These are phyloP conservation scores for Globisporangium yorkense DNA, from an alignment of 352 stramenopile genomes.

Conservation along the genomic window DNA sequence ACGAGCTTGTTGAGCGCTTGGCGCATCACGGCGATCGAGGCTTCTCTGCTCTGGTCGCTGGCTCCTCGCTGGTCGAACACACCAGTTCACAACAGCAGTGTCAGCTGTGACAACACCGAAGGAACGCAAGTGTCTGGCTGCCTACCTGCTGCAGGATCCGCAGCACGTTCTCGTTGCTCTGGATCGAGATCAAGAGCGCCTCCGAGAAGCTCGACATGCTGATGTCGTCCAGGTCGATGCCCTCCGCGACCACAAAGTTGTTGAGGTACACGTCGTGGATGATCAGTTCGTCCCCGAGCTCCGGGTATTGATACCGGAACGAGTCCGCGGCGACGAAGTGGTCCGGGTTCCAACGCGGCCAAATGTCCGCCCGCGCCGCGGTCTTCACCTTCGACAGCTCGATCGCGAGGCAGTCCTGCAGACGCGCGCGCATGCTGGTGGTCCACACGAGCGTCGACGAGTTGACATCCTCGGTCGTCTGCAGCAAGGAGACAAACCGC, in stretches of 20 bases:
- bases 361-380: conserved; percentile 38
- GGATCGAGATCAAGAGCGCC: conserved; percentile 73
- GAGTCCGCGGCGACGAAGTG: conserved; percentile 84
- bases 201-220: conserved; percentile 76
- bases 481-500: conserved; percentile 53
- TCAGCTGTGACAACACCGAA: neutral
- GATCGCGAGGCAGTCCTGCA: conserved; percentile 42
- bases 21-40: conserved; percentile 57
- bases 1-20: conserved; percentile 75
- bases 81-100: conserved; percentile 1
- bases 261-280: conserved; percentile 79
- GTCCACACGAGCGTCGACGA: conserved; percentile 75
- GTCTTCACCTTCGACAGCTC: conserved; percentile 70
- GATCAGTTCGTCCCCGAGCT: conserved; percentile 68
- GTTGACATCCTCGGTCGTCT: conserved; percentile 57
- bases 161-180: conserved; percentile 78
- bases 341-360: conserved; percentile 76
- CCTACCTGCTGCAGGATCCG: conserved; percentile 62
- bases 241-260: conserved; percentile 61
- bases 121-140: neutral
- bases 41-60: conserved; percentile 51
- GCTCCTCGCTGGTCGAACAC: conserved; percentile 30
- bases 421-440: conserved; percentile 48
- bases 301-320: conserved; percentile 80
- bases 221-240: conserved; percentile 57